Conservation (phyloP, 805 yeast species). For the Middelhovenomyces tepae region DNA sequence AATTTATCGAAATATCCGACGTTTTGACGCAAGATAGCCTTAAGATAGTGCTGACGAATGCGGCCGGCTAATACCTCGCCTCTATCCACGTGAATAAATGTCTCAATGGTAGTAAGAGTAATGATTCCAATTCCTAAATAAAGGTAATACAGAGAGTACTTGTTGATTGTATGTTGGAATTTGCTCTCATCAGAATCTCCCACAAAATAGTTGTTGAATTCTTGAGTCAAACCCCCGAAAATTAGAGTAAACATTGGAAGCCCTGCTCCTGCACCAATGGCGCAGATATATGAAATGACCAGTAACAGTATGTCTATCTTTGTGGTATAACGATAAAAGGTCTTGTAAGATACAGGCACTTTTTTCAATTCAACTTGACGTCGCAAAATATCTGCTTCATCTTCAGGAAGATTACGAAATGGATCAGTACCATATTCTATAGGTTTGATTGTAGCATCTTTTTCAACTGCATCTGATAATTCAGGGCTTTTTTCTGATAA, state of each 20-base stretch:
- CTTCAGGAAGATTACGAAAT: too few relatives aligned
- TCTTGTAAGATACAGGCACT: slow-evolving; percentile 19
- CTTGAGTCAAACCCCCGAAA: slow-evolving; percentile 32
- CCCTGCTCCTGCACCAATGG: slow-evolving; percentile 33
- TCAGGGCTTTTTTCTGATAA: too few relatives aligned
- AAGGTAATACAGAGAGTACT: slow-evolving; percentile 31
- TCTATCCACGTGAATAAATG: slow-evolving; percentile 29
- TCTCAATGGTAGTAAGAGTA: slow-evolving; percentile 26
- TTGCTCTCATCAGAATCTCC: slow-evolving; percentile 16
- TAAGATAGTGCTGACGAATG: slow-evolving; percentile 29
- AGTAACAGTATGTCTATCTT: slow-evolving; percentile 23
- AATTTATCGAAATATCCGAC: slow-evolving; percentile 34
- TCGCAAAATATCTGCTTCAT: slow-evolving; percentile 27
- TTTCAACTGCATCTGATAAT: too few relatives aligned
- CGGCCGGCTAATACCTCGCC: slow-evolving; percentile 35
- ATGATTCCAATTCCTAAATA: slow-evolving; percentile 32
- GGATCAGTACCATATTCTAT: too few relatives aligned
- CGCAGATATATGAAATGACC: slow-evolving; percentile 23
- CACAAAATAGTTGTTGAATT: slow-evolving; percentile 27
- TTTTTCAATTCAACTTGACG: slow-evolving; percentile 23
- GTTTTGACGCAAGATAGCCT: slow-evolving; percentile 32
- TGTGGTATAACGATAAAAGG: slow-evolving; percentile 30
- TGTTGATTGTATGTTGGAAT: slow-evolving; percentile 29
- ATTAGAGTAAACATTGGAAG: slow-evolving; percentile 34
- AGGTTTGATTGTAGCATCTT: too few relatives aligned